phyloP scores from a whole-genome alignment of 306 rosid species.

The Potentilla sterilis region DNA sequence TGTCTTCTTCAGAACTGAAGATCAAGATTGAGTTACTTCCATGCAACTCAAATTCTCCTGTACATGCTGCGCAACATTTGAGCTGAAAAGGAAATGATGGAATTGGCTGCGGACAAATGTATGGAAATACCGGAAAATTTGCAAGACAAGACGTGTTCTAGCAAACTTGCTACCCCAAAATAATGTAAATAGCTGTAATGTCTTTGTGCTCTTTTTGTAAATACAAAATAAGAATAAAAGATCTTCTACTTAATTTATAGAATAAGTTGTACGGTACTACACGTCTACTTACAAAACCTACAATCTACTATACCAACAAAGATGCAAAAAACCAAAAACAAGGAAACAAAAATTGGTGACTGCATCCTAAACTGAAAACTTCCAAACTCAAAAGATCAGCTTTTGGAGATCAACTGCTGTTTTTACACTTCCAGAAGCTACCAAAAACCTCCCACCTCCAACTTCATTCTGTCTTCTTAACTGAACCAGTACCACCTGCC shows the following conservation, averaged over 20 bases:
- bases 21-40: conserved; percentile 1
- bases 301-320: neutral
- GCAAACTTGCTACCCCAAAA: neutral
- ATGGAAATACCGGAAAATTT: neutral
- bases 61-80: neutral
- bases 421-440: neutral
- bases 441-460: neutral
- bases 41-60: neutral
- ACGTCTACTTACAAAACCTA: conserved; percentile 3
- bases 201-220: neutral
- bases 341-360: neutral
- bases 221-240: neutral
- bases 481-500: conserved; percentile 11
- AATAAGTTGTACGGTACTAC: neutral
- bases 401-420: neutral
- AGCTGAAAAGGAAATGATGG: neutral
- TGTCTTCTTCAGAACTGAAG: neutral
- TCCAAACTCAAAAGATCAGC: neutral
- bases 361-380: neutral
- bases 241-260: neutral
- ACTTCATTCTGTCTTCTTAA: conserved; percentile 30
- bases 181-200: neutral
- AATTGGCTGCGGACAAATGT: neutral
- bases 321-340: neutral
- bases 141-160: neutral